Percentiles rank a stretch among this genome's conserved stretches.
phyloP scores from a whole-genome alignment of 768 basidiomycete genomes.

The Auricularia auricula-judae region DNA sequence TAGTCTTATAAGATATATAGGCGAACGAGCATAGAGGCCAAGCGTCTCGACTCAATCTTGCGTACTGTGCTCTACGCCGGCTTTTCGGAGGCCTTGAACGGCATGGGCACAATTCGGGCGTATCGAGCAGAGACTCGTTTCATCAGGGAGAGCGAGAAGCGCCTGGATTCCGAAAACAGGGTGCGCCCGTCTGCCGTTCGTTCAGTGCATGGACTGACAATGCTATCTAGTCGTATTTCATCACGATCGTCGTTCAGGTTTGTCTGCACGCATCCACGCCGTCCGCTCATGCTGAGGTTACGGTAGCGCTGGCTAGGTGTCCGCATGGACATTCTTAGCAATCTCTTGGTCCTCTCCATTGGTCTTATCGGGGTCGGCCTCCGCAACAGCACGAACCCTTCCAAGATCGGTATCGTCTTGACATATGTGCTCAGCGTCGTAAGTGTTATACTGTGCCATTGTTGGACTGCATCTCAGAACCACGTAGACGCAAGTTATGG shows the following conservation, averaged over 20 bases:
- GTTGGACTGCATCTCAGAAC: neutral
- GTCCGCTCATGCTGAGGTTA: neutral
- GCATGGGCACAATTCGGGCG: conserved; percentile 51
- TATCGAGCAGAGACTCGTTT: conserved; percentile 43
- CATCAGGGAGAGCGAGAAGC: conserved; percentile 37
- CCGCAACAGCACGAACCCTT: conserved; percentile 40
- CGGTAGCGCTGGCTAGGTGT: conserved; percentile 39
- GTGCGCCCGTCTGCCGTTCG: conserved; percentile 9
- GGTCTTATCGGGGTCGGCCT: conserved; percentile 58
- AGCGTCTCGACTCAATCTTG: conserved; percentile 54
- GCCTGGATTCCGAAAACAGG: conserved; percentile 47
- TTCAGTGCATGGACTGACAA: neutral
- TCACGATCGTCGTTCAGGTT: conserved; percentile 49
- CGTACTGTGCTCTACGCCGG: conserved; percentile 43
- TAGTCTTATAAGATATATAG: conserved; percentile 2
- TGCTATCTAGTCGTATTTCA: conserved; percentile 32
- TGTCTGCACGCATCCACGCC: conserved; percentile 3
- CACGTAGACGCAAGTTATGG: neutral
- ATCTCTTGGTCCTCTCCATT: conserved; percentile 56
- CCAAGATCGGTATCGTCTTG: conserved; percentile 54
- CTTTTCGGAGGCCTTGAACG: conserved; percentile 45
- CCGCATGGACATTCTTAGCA: conserved; percentile 56
- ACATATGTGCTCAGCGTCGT: conserved; percentile 31
- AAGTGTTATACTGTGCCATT: neutral
- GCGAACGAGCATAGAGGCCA: conserved; percentile 50